Conservation (phyloP, 2,329 filamentous ascomycete genomes). For the Parasarocladium wereldwijsianum region DNA sequence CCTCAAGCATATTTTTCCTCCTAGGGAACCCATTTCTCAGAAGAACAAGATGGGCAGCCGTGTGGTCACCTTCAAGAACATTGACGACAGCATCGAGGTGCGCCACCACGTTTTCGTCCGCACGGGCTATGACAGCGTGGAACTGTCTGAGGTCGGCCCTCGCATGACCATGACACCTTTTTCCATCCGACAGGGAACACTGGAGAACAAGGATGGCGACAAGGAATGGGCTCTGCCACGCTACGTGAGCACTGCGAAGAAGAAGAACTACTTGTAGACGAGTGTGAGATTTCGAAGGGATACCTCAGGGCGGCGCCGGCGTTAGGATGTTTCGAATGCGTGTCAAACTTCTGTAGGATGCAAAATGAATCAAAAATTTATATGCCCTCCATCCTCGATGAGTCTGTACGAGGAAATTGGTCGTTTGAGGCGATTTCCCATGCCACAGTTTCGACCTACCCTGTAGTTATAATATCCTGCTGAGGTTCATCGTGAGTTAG, state of each 20-base stretch:
- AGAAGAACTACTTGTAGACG: slow-evolving; percentile 94
- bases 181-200: slow-evolving; percentile 78
- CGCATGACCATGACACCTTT: slow-evolving; percentile 96
- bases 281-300: slow-evolving; percentile 11
- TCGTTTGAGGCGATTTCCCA: too few species aligned
- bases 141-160: slow-evolving; percentile 79
- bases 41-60: slow-evolving; percentile 70
- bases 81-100: slow-evolving; percentile 87
- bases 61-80: slow-evolving; percentile 88
- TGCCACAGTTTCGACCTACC: too few species aligned
- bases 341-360: too few species aligned
- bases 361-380: too few species aligned
- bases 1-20: slow-evolving; percentile 87
- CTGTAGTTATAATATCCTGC: too few species aligned
- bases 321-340: too few species aligned
- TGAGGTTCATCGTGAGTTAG: too few species aligned
- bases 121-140: slow-evolving; percentile 79
- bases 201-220: slow-evolving; percentile 91
- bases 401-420: too few species aligned
- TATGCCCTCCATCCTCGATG: too few species aligned
- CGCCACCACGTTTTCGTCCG: slow-evolving; percentile 74
- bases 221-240: slow-evolving; percentile 94
- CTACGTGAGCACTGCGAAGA: slow-evolving; percentile 82
- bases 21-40: slow-evolving; percentile 58
- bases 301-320: too few species aligned